phyloP scores from a whole-genome alignment of 768 basidiomycete genomes.

The Coprinellus micaceus region DNA sequence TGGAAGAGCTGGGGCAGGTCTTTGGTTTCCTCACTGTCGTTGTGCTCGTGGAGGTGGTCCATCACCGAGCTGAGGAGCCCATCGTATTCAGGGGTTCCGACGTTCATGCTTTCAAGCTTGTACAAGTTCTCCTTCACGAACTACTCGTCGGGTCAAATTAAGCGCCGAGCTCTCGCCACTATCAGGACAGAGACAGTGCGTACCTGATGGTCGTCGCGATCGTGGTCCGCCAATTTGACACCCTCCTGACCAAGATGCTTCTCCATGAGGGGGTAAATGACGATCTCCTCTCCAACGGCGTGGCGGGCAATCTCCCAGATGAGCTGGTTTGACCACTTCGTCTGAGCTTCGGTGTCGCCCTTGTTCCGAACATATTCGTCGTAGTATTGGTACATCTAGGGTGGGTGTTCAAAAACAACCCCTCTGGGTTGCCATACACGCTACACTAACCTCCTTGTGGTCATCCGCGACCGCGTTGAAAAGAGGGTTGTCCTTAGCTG shows the following conservation, averaged over 20 bases:
- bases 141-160: constrained; percentile 15
- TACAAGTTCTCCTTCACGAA: constrained; percentile 38
- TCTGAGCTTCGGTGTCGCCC: constrained; percentile 35
- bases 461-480: not conserved
- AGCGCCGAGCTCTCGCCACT: too few relatives aligned
- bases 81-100: constrained; percentile 43
- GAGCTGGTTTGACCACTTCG: constrained; percentile 44
- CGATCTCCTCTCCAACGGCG: constrained; percentile 49
- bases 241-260: constrained; percentile 44
- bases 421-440: too few relatives aligned
- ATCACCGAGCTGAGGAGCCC: constrained; percentile 41
- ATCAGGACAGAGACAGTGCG: too few relatives aligned
- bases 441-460: constrained; percentile 3
- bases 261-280: constrained; percentile 52
- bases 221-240: constrained; percentile 38
- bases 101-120: constrained; percentile 41
- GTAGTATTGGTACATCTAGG: constrained; percentile 45
- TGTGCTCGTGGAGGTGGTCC: constrained; percentile 47
- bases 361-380: constrained; percentile 34
- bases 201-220: constrained; percentile 45
- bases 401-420: too few relatives aligned
- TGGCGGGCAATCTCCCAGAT: constrained; percentile 51
- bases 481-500: not conserved
- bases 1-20: constrained; percentile 55
- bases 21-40: constrained; percentile 52